Percentiles rank a stretch among this genome's conserved stretches.
phyloP scores from a whole-genome alignment of 352 stramenopile genomes.

The Phytophthora brassicae region DNA sequence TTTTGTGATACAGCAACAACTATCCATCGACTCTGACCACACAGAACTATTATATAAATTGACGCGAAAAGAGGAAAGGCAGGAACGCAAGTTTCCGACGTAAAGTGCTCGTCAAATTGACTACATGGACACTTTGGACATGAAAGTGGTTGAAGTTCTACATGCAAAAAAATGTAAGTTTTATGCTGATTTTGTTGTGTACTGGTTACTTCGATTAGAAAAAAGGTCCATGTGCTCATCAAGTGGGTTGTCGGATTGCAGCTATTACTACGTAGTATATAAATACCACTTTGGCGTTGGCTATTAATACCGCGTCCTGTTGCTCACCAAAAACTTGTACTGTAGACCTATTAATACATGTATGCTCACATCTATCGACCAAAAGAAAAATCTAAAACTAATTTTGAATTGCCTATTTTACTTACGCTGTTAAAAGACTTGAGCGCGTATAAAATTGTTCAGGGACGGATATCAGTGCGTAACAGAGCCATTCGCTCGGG shows the following conservation, averaged over 20 bases:
- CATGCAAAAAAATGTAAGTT: not conserved
- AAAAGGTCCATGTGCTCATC: no score
- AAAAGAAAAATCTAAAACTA: not conserved
- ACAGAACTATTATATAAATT: no score
- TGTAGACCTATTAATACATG: no score
- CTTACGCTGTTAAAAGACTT: not conserved
- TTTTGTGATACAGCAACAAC: no score
- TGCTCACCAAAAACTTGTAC: no score
- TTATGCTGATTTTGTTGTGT: not conserved
- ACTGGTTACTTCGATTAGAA: not conserved
- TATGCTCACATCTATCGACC: not conserved
- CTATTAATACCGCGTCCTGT: no score
- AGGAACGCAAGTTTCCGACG: no score
- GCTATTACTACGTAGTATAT: no score
- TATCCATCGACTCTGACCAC: no score
- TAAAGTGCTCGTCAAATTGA: no score
- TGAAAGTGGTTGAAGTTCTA: not conserved
- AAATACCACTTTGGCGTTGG: no score
- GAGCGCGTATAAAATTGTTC: constrained; percentile 1
- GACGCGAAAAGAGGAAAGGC: no score
- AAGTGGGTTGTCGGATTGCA: not conserved
- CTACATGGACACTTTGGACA: not conserved
- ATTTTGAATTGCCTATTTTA: not conserved
- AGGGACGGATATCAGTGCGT: constrained; percentile 9
- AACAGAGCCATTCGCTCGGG: constrained; percentile 24